Percentiles rank a stretch among this genome's conserved stretches.
phyloP scores from a whole-genome alignment of 2,329 filamentous ascomycete species.

The Pestalotiopsis sp. region DNA sequence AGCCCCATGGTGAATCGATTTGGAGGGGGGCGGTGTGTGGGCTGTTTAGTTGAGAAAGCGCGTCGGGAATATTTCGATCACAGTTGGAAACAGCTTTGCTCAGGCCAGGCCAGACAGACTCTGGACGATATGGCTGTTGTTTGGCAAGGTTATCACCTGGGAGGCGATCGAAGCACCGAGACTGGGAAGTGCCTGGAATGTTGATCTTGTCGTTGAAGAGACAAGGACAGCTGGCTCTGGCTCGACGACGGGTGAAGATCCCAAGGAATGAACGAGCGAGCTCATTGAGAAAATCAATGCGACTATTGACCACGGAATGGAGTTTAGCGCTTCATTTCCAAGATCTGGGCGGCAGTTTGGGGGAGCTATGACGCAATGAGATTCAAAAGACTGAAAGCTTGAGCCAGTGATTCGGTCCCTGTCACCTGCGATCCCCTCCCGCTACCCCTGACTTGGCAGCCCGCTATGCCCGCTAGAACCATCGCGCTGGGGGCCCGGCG shows the following conservation, averaged over 20 bases:
- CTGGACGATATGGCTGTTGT: neutral
- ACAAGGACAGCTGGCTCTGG: neutral
- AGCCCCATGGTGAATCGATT: constrained; percentile 40
- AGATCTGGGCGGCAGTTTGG: neutral
- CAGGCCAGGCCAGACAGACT: neutral
- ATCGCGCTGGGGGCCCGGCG: neutral
- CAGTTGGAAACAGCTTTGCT: neutral
- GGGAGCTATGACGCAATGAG: constrained; percentile 4
- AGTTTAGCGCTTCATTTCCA: constrained; percentile 8
- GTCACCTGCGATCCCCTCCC: neutral
- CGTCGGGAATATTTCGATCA: neutral
- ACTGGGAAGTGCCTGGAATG: neutral
- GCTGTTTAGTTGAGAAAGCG: neutral
- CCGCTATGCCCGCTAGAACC: neutral
- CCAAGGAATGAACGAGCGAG: neutral
- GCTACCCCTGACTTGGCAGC: neutral
- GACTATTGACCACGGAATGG: neutral
- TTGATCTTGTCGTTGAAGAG: neutral
- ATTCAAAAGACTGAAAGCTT: neutral
- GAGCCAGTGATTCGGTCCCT: neutral
- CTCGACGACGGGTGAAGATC: neutral
- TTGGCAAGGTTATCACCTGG: neutral
- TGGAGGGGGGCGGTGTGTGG: neutral
- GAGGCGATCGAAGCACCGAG: neutral
- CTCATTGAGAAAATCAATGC: neutral